Percentiles rank a stretch among this genome's conserved stretches.
These are phyloP conservation scores for Xanthoconium stramineum DNA, from an alignment of 768 basidiomycete species.

Conservation along the genomic window DNA sequence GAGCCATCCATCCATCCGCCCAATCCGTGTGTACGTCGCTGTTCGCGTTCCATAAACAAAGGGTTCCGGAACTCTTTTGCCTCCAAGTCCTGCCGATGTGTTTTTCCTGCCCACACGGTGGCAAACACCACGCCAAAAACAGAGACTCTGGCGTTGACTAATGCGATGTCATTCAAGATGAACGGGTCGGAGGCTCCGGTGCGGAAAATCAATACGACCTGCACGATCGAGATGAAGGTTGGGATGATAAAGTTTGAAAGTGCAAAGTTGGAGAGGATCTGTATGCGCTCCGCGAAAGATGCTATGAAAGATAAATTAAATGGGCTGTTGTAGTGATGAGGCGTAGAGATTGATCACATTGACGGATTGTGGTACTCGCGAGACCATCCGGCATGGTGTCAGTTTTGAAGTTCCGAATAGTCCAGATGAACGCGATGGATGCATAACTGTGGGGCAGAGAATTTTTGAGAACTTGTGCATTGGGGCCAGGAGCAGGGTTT, in stretches of 20 bases:
- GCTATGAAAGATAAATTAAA: neutral
- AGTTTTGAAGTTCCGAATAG: slow-evolving; percentile 1
- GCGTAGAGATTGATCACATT: neutral
- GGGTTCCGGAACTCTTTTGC: neutral
- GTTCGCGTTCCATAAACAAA: neutral
- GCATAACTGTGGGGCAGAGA: slow-evolving; percentile 15
- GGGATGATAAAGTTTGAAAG: slow-evolving; percentile 30
- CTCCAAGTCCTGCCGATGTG: neutral
- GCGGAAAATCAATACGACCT: slow-evolving; percentile 22
- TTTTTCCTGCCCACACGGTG: slow-evolving; percentile 10
- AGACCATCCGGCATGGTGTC: neutral
- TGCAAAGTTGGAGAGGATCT: slow-evolving; percentile 22
- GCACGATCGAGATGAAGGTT: slow-evolving; percentile 24
- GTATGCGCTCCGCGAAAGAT: slow-evolving; percentile 12
- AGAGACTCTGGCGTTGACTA: slow-evolving; percentile 4
- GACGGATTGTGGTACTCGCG: neutral
- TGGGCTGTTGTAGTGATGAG: neutral
- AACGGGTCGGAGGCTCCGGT: neutral
- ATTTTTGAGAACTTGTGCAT: neutral
- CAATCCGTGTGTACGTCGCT: neutral
- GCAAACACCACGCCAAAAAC: slow-evolving; percentile 13
- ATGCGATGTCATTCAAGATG: neutral
- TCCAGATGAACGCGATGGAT: slow-evolving; percentile 25
- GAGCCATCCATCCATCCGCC: neutral
- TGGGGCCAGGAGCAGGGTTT: neutral